phyloP scores from a whole-genome alignment of 1,139 yeast species.

The Hemisphaericaspora xylanilytica region DNA sequence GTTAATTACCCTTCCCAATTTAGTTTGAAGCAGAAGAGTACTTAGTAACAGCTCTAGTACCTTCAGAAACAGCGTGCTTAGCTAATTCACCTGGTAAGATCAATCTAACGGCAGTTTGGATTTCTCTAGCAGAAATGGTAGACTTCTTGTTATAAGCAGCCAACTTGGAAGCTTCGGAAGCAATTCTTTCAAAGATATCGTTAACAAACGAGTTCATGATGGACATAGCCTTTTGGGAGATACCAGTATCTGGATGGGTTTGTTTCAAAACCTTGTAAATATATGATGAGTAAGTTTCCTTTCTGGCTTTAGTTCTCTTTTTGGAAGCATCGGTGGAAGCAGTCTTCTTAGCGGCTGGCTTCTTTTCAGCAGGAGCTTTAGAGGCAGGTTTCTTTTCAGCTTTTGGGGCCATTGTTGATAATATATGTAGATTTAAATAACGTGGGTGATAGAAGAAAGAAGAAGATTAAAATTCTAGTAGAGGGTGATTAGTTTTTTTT shows the following conservation, averaged over 20 bases:
- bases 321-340: conserved; percentile 74
- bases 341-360: conserved; percentile 95
- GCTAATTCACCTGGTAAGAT: conserved; percentile 99
- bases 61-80: conserved; percentile 98
- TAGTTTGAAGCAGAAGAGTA: conserved; percentile 82
- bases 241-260: conserved; percentile 99
- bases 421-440: conserved; percentile 10
- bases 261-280: conserved; percentile 98
- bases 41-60: conserved; percentile 99
- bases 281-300: conserved; percentile 98
- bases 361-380: conserved; percentile 97
- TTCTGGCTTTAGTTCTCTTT: conserved; percentile 96
- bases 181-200: conserved; percentile 93
- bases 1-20: conserved; percentile 1
- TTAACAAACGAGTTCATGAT: conserved; percentile 98
- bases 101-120: conserved; percentile 98
- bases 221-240: conserved; percentile 98
- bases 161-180: conserved; percentile 97
- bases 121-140: conserved; percentile 98
- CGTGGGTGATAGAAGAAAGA: conserved; percentile 9
- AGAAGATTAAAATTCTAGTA: conserved; percentile 5
- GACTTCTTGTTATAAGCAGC: conserved; percentile 99
- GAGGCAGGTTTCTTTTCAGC: conserved; percentile 99
- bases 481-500: background rate
- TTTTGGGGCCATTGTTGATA: conserved; percentile 81